These are phyloP conservation scores for Lichtheimia ornata DNA, from an alignment of 371 early-diverging fungal genomes.

Conservation along the genomic window DNA sequence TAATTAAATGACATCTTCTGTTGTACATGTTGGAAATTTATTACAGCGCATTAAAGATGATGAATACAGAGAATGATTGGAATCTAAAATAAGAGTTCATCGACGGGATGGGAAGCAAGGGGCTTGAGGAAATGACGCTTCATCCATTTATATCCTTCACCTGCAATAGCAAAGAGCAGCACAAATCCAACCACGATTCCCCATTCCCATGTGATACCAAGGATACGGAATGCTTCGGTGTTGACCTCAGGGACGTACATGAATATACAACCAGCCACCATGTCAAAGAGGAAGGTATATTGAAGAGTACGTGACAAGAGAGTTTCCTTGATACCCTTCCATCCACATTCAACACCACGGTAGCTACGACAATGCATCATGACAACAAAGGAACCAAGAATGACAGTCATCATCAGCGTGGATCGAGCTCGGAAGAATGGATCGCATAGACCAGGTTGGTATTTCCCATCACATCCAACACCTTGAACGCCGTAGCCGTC, in stretches of 20 bases:
- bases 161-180: constrained; percentile 49
- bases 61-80: no score
- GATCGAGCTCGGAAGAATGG: constrained; percentile 67
- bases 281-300: constrained; percentile 50
- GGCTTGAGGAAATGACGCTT: constrained; percentile 25
- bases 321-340: constrained; percentile 32
- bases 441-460: constrained; percentile 49
- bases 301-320: constrained; percentile 54
- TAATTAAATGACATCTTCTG: background rate
- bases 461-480: constrained; percentile 56
- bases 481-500: constrained; percentile 47
- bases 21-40: background rate
- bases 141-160: constrained; percentile 52
- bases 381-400: constrained; percentile 57
- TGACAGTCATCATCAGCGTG: constrained; percentile 56
- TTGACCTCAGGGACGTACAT: constrained; percentile 69
- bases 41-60: no score
- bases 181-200: constrained; percentile 54
- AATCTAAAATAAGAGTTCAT: constrained; percentile 6
- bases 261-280: constrained; percentile 48
- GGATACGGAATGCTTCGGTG: constrained; percentile 59
- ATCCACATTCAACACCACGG: constrained; percentile 54
- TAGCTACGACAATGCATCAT: constrained; percentile 67
- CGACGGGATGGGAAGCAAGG: constrained; percentile 2
- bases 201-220: constrained; percentile 72